Percentiles rank a stretch among this genome's conserved stretches.
Conservation (phyloP, 2,329 filamentous ascomycete genomes). For the Nannizziopsis barbatae region DNA sequence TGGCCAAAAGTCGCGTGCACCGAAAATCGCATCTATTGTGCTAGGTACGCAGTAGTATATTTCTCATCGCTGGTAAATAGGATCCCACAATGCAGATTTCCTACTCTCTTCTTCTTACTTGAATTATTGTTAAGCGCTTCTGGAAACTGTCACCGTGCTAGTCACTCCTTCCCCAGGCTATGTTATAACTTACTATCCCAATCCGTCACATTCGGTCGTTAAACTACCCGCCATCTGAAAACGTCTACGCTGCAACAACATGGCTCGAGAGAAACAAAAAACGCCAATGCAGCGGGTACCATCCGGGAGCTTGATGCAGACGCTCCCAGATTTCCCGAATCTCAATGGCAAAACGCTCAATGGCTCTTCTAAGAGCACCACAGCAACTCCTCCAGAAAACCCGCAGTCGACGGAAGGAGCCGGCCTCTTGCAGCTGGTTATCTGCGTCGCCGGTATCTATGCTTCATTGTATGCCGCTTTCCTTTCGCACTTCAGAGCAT, state of each 20-base stretch:
- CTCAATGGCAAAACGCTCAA: slow-evolving; percentile 23
- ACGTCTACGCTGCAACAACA: slow-evolving; percentile 24
- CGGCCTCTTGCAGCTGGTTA: slow-evolving; percentile 62
- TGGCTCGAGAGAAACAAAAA: slow-evolving; percentile 63
- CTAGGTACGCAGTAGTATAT: neutral
- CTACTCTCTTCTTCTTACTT: no score
- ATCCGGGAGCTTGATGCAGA: slow-evolving; percentile 53
- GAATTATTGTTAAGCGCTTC: no score
- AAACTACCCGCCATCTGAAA: neutral
- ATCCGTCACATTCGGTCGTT: no score
- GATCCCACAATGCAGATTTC: no score
- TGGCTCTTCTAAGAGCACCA: slow-evolving; percentile 20
- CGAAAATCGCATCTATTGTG: no score
- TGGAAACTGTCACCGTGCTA: no score
- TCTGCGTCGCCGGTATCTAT: slow-evolving; percentile 92
- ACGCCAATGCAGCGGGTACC: slow-evolving; percentile 53
- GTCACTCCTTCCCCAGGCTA: no score
- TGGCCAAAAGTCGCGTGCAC: no score
- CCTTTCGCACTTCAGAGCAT: neutral
- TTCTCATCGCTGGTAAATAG: neutral
- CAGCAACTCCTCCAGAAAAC: slow-evolving; percentile 17
- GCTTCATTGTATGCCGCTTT: slow-evolving; percentile 68
- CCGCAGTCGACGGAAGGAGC: slow-evolving; percentile 32
- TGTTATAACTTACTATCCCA: no score
- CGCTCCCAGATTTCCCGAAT: slow-evolving; percentile 25